Base-by-base conservation (phyloP, 495 filamentous ascomycete species). In the Penicillium verhagenii region DNA sequence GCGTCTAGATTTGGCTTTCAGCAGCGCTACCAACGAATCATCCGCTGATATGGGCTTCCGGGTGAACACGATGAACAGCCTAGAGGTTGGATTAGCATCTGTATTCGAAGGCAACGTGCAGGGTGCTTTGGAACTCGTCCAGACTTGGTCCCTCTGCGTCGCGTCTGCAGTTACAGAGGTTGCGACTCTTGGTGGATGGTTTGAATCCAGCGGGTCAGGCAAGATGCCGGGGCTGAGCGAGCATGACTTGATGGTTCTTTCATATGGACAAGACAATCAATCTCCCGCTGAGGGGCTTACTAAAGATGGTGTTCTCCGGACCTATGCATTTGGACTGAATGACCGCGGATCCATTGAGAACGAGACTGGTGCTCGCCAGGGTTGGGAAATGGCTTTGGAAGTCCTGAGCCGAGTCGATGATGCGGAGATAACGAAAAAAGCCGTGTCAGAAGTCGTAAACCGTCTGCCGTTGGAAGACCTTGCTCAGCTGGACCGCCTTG, bases 301-400 rank as follows among this genome's bases (percentile, higher is more conserved):
- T 47, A 87, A 86, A 61, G 90, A 96, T 65, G 82, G 85, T 23
- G 80, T 91, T 14, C 73, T 96, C 8, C 78, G 80, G n/a, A 74
- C 79, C 35, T 96, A 96, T 71, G 88, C 91, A 1, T 69, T 75
- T 13, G 67, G 69, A 1, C 58, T 87, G 13, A 73, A 75, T 53
- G 63, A 69, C 6, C 79, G 79, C 47, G 72, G 78, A 6, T 61
- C 57, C 6, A 60, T 79, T 35, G 60, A 72, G 44, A 65, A 71
- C 49, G 62, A 70, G 49, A 70, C 72, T 48, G 65, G 71, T 9
- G 50, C 60, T 39, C 73, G 81, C 13, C 85, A 89, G 50, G 92
- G 92, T 10, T 97, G 92, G 92, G 88, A 97, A 68, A 69, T 96
- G 53, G 86, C 90, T 1, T 80, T 96, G 50, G 82, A 89, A 40